These are phyloP conservation scores for Candolleomyces eurysporus DNA, from an alignment of 768 basidiomycete genomes.

Conservation along the genomic window DNA sequence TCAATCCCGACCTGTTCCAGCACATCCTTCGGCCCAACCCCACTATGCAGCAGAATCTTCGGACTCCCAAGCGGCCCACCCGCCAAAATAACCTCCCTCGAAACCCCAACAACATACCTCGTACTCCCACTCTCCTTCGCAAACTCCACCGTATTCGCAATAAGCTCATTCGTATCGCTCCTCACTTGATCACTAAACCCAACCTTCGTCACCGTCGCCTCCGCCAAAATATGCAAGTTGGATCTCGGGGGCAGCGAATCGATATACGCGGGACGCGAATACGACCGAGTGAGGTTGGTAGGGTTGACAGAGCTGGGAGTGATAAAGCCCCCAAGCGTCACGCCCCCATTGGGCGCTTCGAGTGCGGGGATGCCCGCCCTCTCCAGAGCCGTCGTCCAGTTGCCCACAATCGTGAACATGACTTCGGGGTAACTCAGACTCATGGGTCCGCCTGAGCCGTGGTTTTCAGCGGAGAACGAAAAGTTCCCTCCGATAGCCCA, in stretches of 20 bases:
- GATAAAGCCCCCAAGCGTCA: slow-evolving; percentile 51
- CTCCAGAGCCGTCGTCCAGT: slow-evolving; percentile 55
- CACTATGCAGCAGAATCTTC: slow-evolving; percentile 49
- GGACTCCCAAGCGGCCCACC: slow-evolving; percentile 51
- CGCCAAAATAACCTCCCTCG: slow-evolving; percentile 48
- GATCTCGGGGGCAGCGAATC: slow-evolving; percentile 53
- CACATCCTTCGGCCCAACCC: slow-evolving; percentile 51
- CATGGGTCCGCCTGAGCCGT: slow-evolving; percentile 50
- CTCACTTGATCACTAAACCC: slow-evolving; percentile 38
- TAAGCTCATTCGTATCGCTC: not conserved
- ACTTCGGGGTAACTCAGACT: slow-evolving; percentile 20
- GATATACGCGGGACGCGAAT: slow-evolving; percentile 65
- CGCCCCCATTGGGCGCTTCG: slow-evolving; percentile 44
- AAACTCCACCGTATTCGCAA: slow-evolving; percentile 41
- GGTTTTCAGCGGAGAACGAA: slow-evolving; percentile 37
- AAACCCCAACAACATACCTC: slow-evolving; percentile 47
- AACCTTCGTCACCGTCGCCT: slow-evolving; percentile 53
- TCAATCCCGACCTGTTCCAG: slow-evolving; percentile 40
- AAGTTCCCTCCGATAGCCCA: slow-evolving; percentile 37
- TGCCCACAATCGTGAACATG: slow-evolving; percentile 46
- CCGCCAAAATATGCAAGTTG: slow-evolving; percentile 58
- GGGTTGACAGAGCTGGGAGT: slow-evolving; percentile 62
- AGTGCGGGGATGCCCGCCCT: slow-evolving; percentile 39
- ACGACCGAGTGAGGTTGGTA: slow-evolving; percentile 60
- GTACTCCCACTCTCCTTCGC: slow-evolving; percentile 30